Percentiles rank a stretch among this genome's conserved stretches.
Evolutionary conservation across 257 asterid genomes (phyloP).

Genomic region (Capsicum pubescens): DNA sequence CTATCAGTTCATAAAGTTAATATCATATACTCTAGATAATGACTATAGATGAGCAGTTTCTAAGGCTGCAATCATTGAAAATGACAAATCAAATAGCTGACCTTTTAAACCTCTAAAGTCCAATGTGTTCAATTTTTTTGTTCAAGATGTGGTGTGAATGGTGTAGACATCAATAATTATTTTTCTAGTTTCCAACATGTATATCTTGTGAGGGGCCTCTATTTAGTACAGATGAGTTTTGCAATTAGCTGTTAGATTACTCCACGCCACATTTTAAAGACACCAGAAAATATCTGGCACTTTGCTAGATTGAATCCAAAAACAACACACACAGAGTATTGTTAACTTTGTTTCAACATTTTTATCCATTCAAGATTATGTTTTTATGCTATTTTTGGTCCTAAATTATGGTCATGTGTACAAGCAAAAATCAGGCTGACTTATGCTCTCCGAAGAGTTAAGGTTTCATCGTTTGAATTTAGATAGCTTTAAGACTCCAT

Average conservation of each 20-base stretch:
- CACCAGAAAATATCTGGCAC: not conserved
- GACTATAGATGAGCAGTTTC: no score
- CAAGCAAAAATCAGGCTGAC: not conserved
- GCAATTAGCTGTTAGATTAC: not conserved
- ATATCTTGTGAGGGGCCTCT: no score
- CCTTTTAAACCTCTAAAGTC: no score
- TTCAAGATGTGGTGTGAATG: no score
- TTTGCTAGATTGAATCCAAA: slow-evolving; percentile 12
- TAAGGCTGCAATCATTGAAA: no score
- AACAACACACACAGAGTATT: not conserved
- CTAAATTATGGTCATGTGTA: no score
- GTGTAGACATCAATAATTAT: no score
- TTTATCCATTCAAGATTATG: no score
- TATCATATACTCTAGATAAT: not conserved
- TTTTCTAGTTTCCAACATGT: no score
- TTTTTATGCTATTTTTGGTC: no score
- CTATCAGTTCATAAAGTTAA: slow-evolving; percentile 9
- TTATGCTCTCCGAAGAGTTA: not conserved
- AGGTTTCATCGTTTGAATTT: not conserved
- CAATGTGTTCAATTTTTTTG: no score
- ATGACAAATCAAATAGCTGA: no score
- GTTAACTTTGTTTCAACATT: not conserved
- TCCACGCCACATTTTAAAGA: not conserved
- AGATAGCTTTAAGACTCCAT: not conserved
- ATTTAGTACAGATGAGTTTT: slow-evolving; percentile 3